Evolutionary conservation across 1,284 basidiomycete species (phyloP).

Genomic region (Rhodotorula sp.): DNA sequence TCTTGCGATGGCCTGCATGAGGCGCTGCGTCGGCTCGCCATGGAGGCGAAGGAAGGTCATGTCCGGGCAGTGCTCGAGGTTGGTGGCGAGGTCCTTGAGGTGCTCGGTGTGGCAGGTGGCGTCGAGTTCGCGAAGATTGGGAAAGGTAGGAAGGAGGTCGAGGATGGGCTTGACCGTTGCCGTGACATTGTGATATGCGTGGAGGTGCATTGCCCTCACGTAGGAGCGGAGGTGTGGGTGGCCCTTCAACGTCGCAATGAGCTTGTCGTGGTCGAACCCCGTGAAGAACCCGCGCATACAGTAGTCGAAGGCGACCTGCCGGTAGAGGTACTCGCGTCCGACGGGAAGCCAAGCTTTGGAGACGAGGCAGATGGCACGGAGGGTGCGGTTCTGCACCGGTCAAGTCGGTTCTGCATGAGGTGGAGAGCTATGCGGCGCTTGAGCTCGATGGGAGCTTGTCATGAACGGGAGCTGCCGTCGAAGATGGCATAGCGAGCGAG

Average conservation of each 20-base stretch:
- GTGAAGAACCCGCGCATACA: too few relatives aligned
- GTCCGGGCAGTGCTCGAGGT: neutral
- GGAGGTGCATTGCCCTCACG: neutral
- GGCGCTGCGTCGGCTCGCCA: constrained; percentile 70
- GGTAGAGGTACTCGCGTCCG: neutral
- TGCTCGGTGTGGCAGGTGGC: neutral
- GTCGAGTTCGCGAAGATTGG: neutral
- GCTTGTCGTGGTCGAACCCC: too few relatives aligned
- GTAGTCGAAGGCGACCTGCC: neutral
- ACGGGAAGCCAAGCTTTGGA: neutral
- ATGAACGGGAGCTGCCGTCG: too few relatives aligned
- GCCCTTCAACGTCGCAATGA: neutral
- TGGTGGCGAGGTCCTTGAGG: too few relatives aligned
- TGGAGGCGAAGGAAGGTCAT: constrained; percentile 46
- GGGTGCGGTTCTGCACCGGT: neutral
- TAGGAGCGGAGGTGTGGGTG: neutral
- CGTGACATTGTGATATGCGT: too few relatives aligned
- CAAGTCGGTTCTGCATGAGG: neutral
- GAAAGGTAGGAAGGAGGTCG: neutral
- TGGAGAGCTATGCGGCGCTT: neutral
- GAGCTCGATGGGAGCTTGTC: neutral
- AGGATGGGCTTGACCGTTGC: neutral
- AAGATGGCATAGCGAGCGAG: neutral
- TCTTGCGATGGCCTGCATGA: constrained; percentile 68
- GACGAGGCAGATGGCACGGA: neutral